These are phyloP conservation scores for Hymenoscyphus linearis DNA, from an alignment of 2,329 filamentous ascomycete genomes.

Conservation along the genomic window DNA sequence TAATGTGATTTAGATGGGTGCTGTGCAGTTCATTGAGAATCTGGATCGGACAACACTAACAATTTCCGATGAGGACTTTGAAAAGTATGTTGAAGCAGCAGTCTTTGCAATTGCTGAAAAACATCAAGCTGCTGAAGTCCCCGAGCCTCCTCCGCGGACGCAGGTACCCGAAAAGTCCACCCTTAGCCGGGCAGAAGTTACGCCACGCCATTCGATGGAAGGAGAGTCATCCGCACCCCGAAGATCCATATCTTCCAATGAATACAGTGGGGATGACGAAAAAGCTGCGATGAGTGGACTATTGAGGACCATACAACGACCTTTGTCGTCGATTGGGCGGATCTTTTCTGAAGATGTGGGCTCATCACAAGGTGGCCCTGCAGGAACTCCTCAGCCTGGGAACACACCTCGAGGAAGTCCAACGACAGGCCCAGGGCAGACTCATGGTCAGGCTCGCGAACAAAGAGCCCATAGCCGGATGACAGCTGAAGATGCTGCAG, in stretches of 20 bases:
- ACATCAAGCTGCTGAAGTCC: slow-evolving; percentile 55
- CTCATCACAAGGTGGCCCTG: slow-evolving; percentile 32
- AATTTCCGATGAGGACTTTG: slow-evolving; percentile 91
- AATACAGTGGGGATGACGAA: slow-evolving; percentile 57
- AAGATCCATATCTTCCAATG: slow-evolving; percentile 50
- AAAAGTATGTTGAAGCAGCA: slow-evolving; percentile 90
- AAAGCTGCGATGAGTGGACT: slow-evolving; percentile 78
- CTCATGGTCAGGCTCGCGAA: slow-evolving; percentile 17
- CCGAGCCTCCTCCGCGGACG: slow-evolving; percentile 33
- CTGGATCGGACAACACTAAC: slow-evolving; percentile 91
- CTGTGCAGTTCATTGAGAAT: slow-evolving; percentile 93
- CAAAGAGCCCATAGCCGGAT: slow-evolving; percentile 33
- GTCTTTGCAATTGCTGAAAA: slow-evolving; percentile 94
- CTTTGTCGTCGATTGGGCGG: slow-evolving; percentile 83
- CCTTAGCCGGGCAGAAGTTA: slow-evolving; percentile 50
- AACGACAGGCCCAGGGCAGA: slow-evolving; percentile 23
- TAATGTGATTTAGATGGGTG: slow-evolving; percentile 64
- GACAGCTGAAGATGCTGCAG: slow-evolving; percentile 80
- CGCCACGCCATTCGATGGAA: slow-evolving; percentile 53
- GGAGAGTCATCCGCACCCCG: slow-evolving; percentile 53
- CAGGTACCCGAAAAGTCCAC: slow-evolving; percentile 41
- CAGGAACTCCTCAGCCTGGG: slow-evolving; percentile 41
- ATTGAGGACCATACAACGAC: slow-evolving; percentile 83
- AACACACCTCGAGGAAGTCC: slow-evolving; percentile 35
- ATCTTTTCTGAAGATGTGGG: slow-evolving; percentile 75